Base-by-base conservation (phyloP, 768 basidiomycete species). In the Mrakia frigida region DNA sequence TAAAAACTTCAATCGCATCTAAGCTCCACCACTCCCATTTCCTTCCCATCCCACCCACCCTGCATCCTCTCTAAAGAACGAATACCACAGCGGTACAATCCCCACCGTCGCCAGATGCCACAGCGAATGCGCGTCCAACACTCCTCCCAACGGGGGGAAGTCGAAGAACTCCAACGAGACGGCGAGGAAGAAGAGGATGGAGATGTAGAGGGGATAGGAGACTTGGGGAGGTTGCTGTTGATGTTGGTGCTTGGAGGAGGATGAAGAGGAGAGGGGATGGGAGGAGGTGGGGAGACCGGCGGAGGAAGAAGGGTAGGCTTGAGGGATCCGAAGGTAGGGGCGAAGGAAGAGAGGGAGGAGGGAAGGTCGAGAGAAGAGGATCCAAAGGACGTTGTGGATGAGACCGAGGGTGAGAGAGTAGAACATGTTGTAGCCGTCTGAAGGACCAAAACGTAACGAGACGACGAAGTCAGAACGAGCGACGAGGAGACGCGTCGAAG, bases 101-200 rank as follows among this genome's bases (percentile, higher is more conserved):
- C 90, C 90, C 0, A 87, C 90, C 0, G 96, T 99, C 5, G 88
- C 87, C 11, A 91, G 85, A 83, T 99, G 96, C 97, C 96, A 98
- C 23, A 98, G 84, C 3, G 93, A 87, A 82, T 98, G 97, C 0
- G 95, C 94, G 81, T 98, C 96, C 37, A 77, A 16, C 10, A 89
- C 82, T 46, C 94, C 83, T n/a, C 81, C 81, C 83, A 89, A 86
- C 0, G 94, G 92, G 0, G 94, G 88, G 81, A 98, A 98, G 82
- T 99, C 96, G 78, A 96, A 89, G 4, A 99, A 82, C 81, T 99
- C 96, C 43, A 99, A 86, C 1, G 86, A 85, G 3, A 90, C 92
- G 21, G 93, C 91, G 2, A 86, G 85, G 0, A 89, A 92, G 1
- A 92, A 93, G 23, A 92, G 82, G 16, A 87, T 80, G 4, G 92